Base-by-base conservation (phyloP, 2,329 filamentous ascomycete species). In the Arthrobotrys iridis region DNA sequence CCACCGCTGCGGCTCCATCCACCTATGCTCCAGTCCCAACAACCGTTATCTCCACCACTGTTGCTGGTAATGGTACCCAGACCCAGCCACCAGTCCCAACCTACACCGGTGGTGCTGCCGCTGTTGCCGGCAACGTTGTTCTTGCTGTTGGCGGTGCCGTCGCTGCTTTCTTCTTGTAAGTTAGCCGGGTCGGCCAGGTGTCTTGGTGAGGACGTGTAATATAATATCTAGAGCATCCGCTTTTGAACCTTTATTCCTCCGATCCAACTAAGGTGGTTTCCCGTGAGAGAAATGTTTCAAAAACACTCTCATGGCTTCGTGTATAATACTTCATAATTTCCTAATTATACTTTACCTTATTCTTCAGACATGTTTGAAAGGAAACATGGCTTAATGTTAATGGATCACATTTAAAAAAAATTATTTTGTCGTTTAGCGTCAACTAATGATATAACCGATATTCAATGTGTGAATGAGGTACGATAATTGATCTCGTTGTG, bases 141-240 rank as follows among this genome's bases (percentile, higher is more conserved):
- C 71, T 75, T 22, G 71, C 71, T 26, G 13, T 75, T 18, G 71
- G 71, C 59, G 71, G 71, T 75, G 71, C 71, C 57, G 58, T 75
- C 63, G 71, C 71, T 63, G 71, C 71, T 75, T 75, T 75, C 71
- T 75, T 75, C 71, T 63, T 75, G 71, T 75, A 75, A 75, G 62
- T 75, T 75, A 70, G 65, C 26, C 52, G 37, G 60, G 5, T 7
- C n/a, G 26, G 26, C 46, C 2, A 15, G 46, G 28, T 35, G 46
- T 30, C 30, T 30, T 55, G 18, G 50, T 55, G 50, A 55, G 15
- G 50, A 37, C 37, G 30, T n/a, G n/a, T 55, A 30, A 55, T 55
- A 55, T 35, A 15, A 24, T 2, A 50, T n/a, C 26, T 13, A 20
- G 37, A 43, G 40, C 40, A 20, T 43, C 40, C 7, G 3, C 18